Evolutionary conservation across 1,284 basidiomycete species (phyloP), one percentile per base, ranked within the genome.

Genomic region (Psilocybe mexicana): DNA sequence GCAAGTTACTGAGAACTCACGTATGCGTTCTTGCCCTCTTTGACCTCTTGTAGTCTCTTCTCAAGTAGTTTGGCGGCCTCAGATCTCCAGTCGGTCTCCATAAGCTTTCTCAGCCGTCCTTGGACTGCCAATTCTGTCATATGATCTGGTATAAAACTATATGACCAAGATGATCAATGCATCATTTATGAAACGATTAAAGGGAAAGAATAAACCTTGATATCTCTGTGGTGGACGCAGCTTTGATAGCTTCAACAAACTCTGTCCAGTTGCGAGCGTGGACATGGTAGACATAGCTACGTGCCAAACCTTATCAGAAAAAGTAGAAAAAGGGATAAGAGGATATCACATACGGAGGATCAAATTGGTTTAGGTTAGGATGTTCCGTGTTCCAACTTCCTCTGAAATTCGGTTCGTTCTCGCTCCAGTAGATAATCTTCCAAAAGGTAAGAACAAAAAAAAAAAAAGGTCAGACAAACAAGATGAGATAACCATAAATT

Each of bases 271-370:
- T 58, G 47, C 60, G 50, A 11, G 55, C 54, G 45, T 69, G 65
- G 14, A 69, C 68, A 47, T 69, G 54, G 36, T 69, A 69, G 2
- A 69, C 65, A 47, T 63, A 67, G 25, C 67, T 69, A 45, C 3
- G 30, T 4, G 30, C 4, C 5, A 8, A 33, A 40, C 14, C 6
- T 26, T 11, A 46, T 3, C 11, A 44, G 11, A 23, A 47, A 23
- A 8, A 35, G 33, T 33, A 4, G 11, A 12, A 24, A 43, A 30
- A 35, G 45, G 30, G 40, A 18, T 43, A 48, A 14, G 30, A 47
- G 23, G 1, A 14, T 11, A 18, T 18, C 18, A 55, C 67, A 28
- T 55, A 69, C 67, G 68, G 68, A 45, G 63, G 64, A 26, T 65
- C 64, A 42, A 58, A 64, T 26, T 48, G 26, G n/a, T 59, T 47